phyloP scores from a whole-genome alignment of 306 rosid genomes.

The Medicago lupulina region DNA sequence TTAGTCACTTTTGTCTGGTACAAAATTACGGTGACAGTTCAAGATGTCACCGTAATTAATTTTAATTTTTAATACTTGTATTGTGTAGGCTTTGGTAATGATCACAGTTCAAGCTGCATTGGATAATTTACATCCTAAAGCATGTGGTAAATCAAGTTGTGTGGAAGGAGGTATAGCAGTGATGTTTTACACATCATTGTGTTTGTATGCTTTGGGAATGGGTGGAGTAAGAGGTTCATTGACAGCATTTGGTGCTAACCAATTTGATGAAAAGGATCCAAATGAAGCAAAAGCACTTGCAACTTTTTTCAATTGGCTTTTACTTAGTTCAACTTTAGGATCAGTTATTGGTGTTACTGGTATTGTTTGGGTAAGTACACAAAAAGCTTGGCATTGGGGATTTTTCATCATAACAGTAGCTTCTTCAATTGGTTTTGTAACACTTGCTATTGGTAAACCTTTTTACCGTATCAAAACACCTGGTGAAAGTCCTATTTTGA shows the following conservation, averaged over 20 bases:
- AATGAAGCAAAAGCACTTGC: conserved; percentile 68
- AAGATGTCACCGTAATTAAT: not conserved
- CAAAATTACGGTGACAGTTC: not conserved
- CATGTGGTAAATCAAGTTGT: conserved; percentile 57
- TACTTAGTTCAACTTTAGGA: conserved; percentile 71
- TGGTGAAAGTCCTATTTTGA: conserved; percentile 63
- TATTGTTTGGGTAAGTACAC: conserved; percentile 70
- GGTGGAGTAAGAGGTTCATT: conserved; percentile 85
- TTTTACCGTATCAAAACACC: conserved; percentile 68
- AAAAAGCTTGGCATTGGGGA: conserved; percentile 74
- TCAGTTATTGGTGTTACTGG: conserved; percentile 68
- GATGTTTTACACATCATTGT: conserved; percentile 64
- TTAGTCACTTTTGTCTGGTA: not conserved
- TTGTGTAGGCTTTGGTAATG: conserved; percentile 60
- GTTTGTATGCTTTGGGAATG: conserved; percentile 60
- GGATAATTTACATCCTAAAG: conserved; percentile 54
- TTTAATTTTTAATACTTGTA: not conserved
- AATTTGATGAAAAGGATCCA: conserved; percentile 65
- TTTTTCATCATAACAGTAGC: conserved; percentile 62
- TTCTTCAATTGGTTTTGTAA: conserved; percentile 57
- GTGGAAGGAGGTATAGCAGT: conserved; percentile 60
- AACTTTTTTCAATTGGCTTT: conserved; percentile 68
- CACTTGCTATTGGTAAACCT: conserved; percentile 76
- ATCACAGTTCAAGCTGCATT: conserved; percentile 69
- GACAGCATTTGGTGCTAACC: conserved; percentile 88